These are phyloP conservation scores for Gaeumannomyces tritici DNA, from an alignment of 2,329 filamentous ascomycete species.

Conservation along the genomic window DNA sequence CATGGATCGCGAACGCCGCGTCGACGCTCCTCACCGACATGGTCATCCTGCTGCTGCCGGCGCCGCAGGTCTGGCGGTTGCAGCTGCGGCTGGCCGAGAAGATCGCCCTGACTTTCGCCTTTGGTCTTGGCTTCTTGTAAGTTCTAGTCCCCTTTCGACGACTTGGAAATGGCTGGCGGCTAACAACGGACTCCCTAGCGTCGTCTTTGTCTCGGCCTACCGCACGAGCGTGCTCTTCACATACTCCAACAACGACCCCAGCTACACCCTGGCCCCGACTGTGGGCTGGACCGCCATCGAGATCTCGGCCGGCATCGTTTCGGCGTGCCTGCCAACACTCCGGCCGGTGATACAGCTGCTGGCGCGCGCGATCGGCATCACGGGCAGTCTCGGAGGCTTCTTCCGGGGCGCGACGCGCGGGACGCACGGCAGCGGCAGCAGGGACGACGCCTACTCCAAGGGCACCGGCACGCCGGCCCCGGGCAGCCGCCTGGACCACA, in stretches of 20 bases:
- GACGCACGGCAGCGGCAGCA: neutral
- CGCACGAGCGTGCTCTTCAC: conserved; percentile 36
- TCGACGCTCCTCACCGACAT: conserved; percentile 37
- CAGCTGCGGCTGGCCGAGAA: conserved; percentile 30
- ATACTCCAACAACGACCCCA: conserved; percentile 27
- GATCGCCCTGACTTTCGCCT: conserved; percentile 31
- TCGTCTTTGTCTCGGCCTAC: conserved; percentile 37
- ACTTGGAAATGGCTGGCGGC: too few species aligned
- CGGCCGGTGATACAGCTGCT: conserved; percentile 31
- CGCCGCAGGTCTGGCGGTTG: conserved; percentile 34
- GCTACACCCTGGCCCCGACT: conserved; percentile 35
- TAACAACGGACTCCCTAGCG: conserved; percentile 21
- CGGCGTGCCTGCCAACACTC: conserved; percentile 42
- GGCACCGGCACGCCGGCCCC: neutral
- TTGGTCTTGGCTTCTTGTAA: conserved; percentile 33
- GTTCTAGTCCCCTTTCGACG: conserved; percentile 6
- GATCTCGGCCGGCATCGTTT: conserved; percentile 39
- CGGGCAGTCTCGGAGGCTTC: conserved; percentile 8
- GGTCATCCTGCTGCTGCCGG: conserved; percentile 32
- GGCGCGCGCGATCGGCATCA: conserved; percentile 29
- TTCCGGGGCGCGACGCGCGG: neutral
- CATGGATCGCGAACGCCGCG: conserved; percentile 39
- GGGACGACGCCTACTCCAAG: neutral
- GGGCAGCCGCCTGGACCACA: neutral
- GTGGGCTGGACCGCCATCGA: conserved; percentile 39